Evolutionary conservation across 352 stramenopile genomes (phyloP), one percentile per base, ranked within the genome.

Genomic region (Globisporangium iwayamae): DNA sequence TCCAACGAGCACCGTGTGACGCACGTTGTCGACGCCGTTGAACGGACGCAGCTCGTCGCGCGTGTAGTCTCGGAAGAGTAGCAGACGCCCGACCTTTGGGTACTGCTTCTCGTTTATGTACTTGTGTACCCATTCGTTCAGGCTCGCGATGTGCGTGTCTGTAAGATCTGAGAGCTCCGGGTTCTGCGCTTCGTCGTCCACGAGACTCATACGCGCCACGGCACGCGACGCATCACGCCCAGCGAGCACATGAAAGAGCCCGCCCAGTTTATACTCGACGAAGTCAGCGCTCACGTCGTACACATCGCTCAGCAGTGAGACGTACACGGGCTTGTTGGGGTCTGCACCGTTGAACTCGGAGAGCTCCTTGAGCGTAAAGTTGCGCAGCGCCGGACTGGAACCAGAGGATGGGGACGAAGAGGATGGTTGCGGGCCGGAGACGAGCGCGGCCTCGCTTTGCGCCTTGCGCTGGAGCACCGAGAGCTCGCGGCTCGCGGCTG

Each of bases 241-340:
- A 7, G 94, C 92, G 69, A 98, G 93, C 9, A 79, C 63, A 64
- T 89, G 74, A 13, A 41, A 13, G 64, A 96, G 96, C 11, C 93
- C 94, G n/a, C 76, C 82, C 8, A 87, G 81, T 36, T 94, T 94
- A 69, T 98, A 99, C 66, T 96, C 85, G 50, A 97, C 79, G 28
- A 78, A 64, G 62, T 86, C 91, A 20, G 78, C 75, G 28, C 76
- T 94, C 28, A 98, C 94, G 75, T 99, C 94, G 79, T 97, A 99
- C 2, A 99, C 89, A 16, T 92, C 93, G 28, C 94, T 93, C 62
- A 83, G 76, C 5, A 98, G 60, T 7, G 91, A 91, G 4, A 98
- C 77, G 74, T 98, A 98, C 14, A 98, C 89, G 11, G 87, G 83
- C 22, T 91, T 91, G 32, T 81, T 6, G 10, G n/a, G 66, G 69